Evolutionary conservation across 1,139 yeast species (phyloP).

Genomic region (Ogataea hybrid): DNA sequence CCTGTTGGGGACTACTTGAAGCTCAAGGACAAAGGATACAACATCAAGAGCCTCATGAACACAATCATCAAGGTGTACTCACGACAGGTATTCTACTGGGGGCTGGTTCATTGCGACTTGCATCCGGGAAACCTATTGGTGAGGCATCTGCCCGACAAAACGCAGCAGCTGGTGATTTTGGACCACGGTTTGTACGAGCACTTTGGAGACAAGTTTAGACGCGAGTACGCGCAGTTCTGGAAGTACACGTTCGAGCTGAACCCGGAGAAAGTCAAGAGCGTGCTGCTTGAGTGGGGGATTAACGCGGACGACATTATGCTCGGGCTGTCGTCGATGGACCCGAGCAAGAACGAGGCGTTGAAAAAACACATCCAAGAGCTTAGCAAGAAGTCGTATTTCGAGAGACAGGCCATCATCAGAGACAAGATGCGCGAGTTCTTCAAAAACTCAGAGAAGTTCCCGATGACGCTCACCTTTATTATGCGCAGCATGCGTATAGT

Average conservation of each 20-base stretch:
- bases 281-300: conserved; percentile 67
- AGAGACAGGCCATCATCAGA: conserved; percentile 37
- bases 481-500: conserved; percentile 74
- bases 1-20: conserved; percentile 47
- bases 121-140: conserved; percentile 78
- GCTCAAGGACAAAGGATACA: conserved; percentile 41
- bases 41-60: conserved; percentile 46
- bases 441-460: conserved; percentile 63
- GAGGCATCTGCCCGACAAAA: conserved; percentile 36
- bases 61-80: conserved; percentile 58
- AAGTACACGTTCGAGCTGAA: conserved; percentile 56
- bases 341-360: conserved; percentile 32
- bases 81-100: conserved; percentile 71
- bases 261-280: conserved; percentile 42
- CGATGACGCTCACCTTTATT: conserved; percentile 63
- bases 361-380: conserved; percentile 25
- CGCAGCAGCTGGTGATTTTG: conserved; percentile 62
- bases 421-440: conserved; percentile 48
- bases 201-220: conserved; percentile 49
- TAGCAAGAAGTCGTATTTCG: conserved; percentile 34
- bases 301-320: conserved; percentile 66
- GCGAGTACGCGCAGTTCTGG: conserved; percentile 64
- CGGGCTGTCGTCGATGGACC: conserved; percentile 53
- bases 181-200: conserved; percentile 75
- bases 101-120: conserved; percentile 79